Evolutionary conservation across 2,329 filamentous ascomycete genomes (phyloP).

Genomic region (Fusarium sp.): DNA sequence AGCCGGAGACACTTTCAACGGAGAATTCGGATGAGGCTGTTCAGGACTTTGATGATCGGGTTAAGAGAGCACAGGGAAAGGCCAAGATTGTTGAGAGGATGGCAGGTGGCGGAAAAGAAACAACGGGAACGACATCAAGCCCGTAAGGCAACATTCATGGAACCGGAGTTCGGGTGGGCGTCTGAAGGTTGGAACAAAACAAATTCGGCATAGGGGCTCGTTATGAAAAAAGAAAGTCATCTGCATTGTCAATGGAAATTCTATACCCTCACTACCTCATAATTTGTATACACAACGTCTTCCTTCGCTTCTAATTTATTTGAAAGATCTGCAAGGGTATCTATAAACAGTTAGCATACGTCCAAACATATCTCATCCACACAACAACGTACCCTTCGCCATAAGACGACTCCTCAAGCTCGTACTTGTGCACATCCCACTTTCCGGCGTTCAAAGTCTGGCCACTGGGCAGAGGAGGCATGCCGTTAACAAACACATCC

Average conservation of each 20-base stretch:
- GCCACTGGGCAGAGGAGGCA: slow-evolving; percentile 90
- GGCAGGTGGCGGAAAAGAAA: slow-evolving; percentile 52
- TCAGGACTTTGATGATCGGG: slow-evolving; percentile 88
- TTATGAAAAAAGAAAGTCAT: slow-evolving; percentile 41
- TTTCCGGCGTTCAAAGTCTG: slow-evolving; percentile 65
- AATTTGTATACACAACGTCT: slow-evolving; percentile 50
- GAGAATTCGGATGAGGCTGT: slow-evolving; percentile 91
- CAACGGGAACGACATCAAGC: slow-evolving; percentile 16
- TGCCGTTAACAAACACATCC: slow-evolving; percentile 78
- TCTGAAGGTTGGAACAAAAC: neutral
- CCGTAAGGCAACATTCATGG: neutral
- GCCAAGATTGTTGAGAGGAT: slow-evolving; percentile 86
- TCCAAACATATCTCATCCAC: neutral
- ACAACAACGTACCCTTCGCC: slow-evolving; percentile 69
- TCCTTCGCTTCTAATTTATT: slow-evolving; percentile 54
- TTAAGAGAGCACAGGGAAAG: slow-evolving; percentile 87
- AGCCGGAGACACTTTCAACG: slow-evolving; percentile 80
- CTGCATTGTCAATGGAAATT: slow-evolving; percentile 50
- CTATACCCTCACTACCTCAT: slow-evolving; percentile 47
- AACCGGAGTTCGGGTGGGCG: slow-evolving; percentile 19
- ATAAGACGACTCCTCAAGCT: slow-evolving; percentile 76
- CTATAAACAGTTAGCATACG: slow-evolving; percentile 54
- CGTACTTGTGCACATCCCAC: slow-evolving; percentile 77
- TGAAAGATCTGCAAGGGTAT: slow-evolving; percentile 74
- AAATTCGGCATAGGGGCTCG: neutral